Evolutionary conservation across 2,329 filamentous ascomycete species (phyloP).

Genomic region (Pleoardoris graminearum): DNA sequence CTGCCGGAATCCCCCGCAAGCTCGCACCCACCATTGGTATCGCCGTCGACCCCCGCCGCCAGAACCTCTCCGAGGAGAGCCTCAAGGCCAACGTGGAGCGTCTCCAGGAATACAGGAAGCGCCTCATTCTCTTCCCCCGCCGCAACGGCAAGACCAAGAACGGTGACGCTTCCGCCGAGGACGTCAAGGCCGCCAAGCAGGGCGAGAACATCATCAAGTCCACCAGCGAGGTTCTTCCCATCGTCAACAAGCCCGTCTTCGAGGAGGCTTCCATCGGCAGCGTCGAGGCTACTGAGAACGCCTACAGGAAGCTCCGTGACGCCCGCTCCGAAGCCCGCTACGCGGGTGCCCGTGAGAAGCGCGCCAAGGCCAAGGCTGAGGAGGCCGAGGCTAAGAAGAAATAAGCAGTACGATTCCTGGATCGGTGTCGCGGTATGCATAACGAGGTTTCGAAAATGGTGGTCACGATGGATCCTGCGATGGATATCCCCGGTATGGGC

Average conservation of each 20-base stretch:
- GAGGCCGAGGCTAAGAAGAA: slow-evolving; percentile 80
- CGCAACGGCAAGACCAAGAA: slow-evolving; percentile 90
- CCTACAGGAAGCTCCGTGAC: slow-evolving; percentile 82
- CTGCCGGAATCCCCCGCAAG: slow-evolving; percentile 92
- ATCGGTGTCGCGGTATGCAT: slow-evolving; percentile 33
- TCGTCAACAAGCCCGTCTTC: slow-evolving; percentile 72
- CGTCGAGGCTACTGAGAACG: slow-evolving; percentile 74
- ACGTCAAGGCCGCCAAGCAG: slow-evolving; percentile 70
- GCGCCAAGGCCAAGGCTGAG: slow-evolving; percentile 83
- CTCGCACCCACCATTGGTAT: slow-evolving; percentile 96
- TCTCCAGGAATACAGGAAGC: slow-evolving; percentile 95
- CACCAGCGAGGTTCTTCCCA: slow-evolving; percentile 68
- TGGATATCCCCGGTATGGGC: slow-evolving; percentile 41
- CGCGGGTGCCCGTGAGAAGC: slow-evolving; percentile 88
- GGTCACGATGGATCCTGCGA: slow-evolving; percentile 29
- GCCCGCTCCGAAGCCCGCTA: slow-evolving; percentile 82
- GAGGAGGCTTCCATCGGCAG: slow-evolving; percentile 78
- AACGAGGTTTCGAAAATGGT: slow-evolving; percentile 38
- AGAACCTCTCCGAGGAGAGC: slow-evolving; percentile 96
- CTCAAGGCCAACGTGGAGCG: slow-evolving; percentile 94
- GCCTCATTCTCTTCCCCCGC: slow-evolving; percentile 97
- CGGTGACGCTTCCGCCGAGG: slow-evolving; percentile 83
- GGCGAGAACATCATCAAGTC: slow-evolving; percentile 56
- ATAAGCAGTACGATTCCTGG: slow-evolving; percentile 54
- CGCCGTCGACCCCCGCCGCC: slow-evolving; percentile 90